Base-by-base conservation (phyloP, 1,284 basidiomycete genomes). In the Rhizoctonia solani region DNA sequence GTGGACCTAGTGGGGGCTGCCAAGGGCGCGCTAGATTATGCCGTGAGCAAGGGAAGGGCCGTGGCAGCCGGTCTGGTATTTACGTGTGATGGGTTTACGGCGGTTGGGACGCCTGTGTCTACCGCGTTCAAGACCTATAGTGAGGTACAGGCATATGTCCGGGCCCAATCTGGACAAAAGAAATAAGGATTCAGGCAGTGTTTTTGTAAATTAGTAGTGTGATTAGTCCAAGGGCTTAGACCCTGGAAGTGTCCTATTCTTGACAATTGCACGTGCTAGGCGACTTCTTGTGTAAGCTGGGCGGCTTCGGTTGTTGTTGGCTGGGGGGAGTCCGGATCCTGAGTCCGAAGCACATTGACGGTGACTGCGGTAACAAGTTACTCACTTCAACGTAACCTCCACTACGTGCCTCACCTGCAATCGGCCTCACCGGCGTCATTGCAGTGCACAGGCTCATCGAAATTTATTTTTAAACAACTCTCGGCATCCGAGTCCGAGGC, bases 61-160 rank as follows among this genome's bases (percentile, higher is more conserved):
- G 58, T 61, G 1, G 16, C 58, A 2, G 47, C 11, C 11, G 58
- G 58, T 8, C 32, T 61, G 21, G 6, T 25, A n/a, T 49, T 61
- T 50, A 47, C 46, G 4, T 61, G 58, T 34, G 32, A 19, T 32
- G 58, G 58, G 46, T 50, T 61, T 37, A 5, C 44, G n/a, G 8
- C 44, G 21, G 5, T 19, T 9, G 23, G 44, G 14, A 42, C 56
- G 13, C 11, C 16, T 25, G 14, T 46, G 3, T 44, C 56, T 5
- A 47, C 23, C n/a, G 46, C 37, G 4, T 61, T 61, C 30, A 32
- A 19, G 11, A 61, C 25, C 23, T 23, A 16, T 32, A 50, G 58
- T n/a, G 30, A 50, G 14, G 58, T 61, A 14, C 46, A 61, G 58
- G 5, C 46, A 16, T 61, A 61, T 41, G 58, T 61, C n/a, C 29